Evolutionary conservation across 495 filamentous ascomycete species (phyloP).

Genomic region (Aspergillus kassunensis): DNA sequence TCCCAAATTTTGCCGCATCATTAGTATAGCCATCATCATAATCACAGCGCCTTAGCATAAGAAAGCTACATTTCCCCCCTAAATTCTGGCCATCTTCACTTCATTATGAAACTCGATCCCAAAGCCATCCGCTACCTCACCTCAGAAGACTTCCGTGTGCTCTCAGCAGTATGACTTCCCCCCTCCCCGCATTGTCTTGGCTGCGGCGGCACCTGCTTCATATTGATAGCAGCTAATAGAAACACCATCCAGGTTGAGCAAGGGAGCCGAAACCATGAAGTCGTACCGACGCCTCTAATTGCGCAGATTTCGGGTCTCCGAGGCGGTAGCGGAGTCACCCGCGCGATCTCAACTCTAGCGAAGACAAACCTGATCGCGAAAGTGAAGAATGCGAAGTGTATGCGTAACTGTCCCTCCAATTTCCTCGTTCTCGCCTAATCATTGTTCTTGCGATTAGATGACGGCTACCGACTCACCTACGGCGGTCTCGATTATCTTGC

Average conservation of each 20-base stretch:
- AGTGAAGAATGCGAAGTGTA: conserved; percentile 90
- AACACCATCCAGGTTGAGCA: conserved; percentile 66
- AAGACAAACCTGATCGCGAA: conserved; percentile 90
- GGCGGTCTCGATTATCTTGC: conserved; percentile 96
- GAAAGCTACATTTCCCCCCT: not conserved
- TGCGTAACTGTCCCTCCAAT: not conserved
- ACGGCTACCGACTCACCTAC: conserved; percentile 96
- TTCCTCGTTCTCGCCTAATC: not conserved
- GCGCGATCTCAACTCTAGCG: conserved; percentile 81
- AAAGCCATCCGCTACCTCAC: conserved; percentile 88
- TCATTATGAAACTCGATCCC: conserved; percentile 90
- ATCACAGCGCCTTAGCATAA: not conserved
- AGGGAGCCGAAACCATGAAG: conserved; percentile 93
- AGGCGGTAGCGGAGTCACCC: conserved; percentile 80
- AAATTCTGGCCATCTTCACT: too few relatives aligned
- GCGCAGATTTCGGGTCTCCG: conserved; percentile 75
- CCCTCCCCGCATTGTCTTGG: conserved; percentile 26
- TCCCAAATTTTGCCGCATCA: conserved; percentile 25
- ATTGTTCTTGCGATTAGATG: conserved; percentile 49
- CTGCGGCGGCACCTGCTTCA: conserved; percentile 5
- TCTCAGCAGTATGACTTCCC: conserved; percentile 70
- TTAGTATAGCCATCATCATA: not conserved
- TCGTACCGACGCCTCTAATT: conserved; percentile 89
- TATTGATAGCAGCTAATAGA: conserved; percentile 26
- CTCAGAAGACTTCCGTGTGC: conserved; percentile 88